phyloP scores from a whole-genome alignment of 139 green algal genomes.

The Coelastrella sp. region DNA sequence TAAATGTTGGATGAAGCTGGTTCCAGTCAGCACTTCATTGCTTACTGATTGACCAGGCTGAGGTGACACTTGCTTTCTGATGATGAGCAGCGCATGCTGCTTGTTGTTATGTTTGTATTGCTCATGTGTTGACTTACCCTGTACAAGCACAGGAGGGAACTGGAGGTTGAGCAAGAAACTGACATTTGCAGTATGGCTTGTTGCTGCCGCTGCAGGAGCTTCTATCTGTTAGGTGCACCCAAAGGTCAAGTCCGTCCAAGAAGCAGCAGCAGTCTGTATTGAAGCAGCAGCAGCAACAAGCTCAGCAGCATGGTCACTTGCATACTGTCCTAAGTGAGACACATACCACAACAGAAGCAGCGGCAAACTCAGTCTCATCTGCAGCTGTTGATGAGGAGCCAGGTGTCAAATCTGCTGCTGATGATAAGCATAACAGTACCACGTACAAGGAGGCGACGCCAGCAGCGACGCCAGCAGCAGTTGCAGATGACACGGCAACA shows the following conservation, averaged over 20 bases:
- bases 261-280: background rate
- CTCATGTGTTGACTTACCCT: too few species aligned
- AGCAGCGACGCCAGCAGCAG: constrained; percentile 18
- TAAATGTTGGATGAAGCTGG: too few species aligned
- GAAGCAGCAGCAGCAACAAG: background rate
- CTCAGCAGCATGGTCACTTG: background rate
- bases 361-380: background rate
- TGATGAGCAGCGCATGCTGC: too few species aligned
- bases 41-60: background rate
- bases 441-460: background rate
- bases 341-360: background rate
- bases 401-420: background rate
- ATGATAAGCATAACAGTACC: too few species aligned
- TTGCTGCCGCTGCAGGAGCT: background rate
- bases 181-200: background rate
- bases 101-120: too few species aligned
- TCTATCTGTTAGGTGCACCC: background rate
- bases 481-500: background rate
- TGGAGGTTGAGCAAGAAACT: background rate
- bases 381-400: background rate
- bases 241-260: background rate
- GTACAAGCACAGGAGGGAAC: too few species aligned
- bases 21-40: too few species aligned
- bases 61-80: background rate
- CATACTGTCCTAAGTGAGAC: background rate